These are phyloP conservation scores for Perkinsus olseni DNA, from an alignment of 169 alveolate genomes.

Conservation along the genomic window DNA sequence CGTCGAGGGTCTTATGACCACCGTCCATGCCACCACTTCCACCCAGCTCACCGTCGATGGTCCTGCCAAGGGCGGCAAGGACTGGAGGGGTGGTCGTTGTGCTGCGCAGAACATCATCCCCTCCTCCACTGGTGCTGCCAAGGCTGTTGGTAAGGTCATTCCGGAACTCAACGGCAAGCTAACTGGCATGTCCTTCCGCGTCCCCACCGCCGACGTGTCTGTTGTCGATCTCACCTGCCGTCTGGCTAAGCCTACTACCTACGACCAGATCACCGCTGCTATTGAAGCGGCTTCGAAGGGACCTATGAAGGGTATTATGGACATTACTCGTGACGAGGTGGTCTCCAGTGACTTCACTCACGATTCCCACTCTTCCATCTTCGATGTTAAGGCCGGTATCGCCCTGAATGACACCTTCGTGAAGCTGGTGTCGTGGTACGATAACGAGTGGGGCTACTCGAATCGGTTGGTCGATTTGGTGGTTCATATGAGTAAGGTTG, in stretches of 20 bases:
- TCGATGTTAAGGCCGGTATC: constrained; percentile 95
- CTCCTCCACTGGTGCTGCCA: constrained; percentile 96
- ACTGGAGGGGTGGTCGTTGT: constrained; percentile 99
- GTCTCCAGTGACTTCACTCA: constrained; percentile 91
- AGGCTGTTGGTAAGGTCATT: constrained; percentile 96
- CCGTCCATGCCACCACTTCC: constrained; percentile 97
- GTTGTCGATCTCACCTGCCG: constrained; percentile 95
- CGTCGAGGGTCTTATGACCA: constrained; percentile 97
- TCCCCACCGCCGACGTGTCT: constrained; percentile 94
- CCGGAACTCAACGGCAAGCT: constrained; percentile 94
- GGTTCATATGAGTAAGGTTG: constrained; percentile 44
- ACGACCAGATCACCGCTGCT: constrained; percentile 78
- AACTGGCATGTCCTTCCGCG: constrained; percentile 99
- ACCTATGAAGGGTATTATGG: constrained; percentile 85
- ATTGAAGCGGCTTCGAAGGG: constrained; percentile 88
- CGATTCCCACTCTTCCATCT: constrained; percentile 83
- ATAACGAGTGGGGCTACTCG: constrained; percentile 97
- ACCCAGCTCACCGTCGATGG: constrained; percentile 97
- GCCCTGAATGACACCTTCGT: constrained; percentile 88
- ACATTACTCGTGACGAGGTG: constrained; percentile 89
- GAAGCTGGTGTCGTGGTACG: constrained; percentile 96
- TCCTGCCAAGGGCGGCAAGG: constrained; percentile 96
- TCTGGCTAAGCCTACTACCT: constrained; percentile 81
- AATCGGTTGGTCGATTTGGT: constrained; percentile 92
- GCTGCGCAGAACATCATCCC: constrained; percentile 95